A percentile compares a stretch with the other conserved stretches of the same genome.
These are phyloP conservation scores for Saccharomyces hybrid DNA, from an alignment of 1,139 yeast species.

Conservation along the genomic window DNA sequence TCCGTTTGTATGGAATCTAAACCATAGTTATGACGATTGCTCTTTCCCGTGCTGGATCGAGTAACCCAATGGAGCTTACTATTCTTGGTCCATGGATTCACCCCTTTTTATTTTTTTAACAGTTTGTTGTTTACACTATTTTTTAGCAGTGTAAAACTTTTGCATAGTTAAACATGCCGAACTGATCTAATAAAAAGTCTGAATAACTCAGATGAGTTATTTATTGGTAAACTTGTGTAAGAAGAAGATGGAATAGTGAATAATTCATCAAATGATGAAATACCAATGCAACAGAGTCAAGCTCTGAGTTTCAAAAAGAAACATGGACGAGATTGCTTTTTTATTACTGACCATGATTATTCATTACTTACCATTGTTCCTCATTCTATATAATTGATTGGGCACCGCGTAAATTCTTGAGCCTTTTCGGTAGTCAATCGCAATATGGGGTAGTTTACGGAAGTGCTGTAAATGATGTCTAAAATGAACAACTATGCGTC, in stretches of 20 bases:
- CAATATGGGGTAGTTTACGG: neutral
- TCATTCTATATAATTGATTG: neutral
- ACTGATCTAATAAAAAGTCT: constrained; percentile 27
- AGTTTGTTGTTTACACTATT: constrained; percentile 22
- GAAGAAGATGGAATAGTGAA: constrained; percentile 5
- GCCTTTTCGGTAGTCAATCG: neutral
- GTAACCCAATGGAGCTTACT: constrained; percentile 93
- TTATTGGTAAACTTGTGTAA: constrained; percentile 3
- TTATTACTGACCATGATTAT: constrained; percentile 14
- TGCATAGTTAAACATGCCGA: constrained; percentile 72
- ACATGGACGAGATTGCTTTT: constrained; percentile 44
- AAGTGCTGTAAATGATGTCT: neutral
- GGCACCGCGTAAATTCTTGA: neutral
- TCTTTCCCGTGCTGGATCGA: constrained; percentile 21
- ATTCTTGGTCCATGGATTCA: constrained; percentile 51
- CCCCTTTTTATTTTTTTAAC: constrained; percentile 34
- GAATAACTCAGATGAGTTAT: constrained; percentile 13
- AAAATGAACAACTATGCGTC: neutral
- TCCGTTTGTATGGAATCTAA: constrained; percentile 38
- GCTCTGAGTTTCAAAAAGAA: constrained; percentile 57
- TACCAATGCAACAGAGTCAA: constrained; percentile 84
- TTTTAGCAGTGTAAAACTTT: constrained; percentile 11
- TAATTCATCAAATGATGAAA: constrained; percentile 52
- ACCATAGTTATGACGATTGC: constrained; percentile 80
- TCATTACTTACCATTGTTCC: neutral